Evolutionary conservation across 192 early-diverging fungal species (phyloP).

Genomic region (Chytriomyces hyalinus): DNA sequence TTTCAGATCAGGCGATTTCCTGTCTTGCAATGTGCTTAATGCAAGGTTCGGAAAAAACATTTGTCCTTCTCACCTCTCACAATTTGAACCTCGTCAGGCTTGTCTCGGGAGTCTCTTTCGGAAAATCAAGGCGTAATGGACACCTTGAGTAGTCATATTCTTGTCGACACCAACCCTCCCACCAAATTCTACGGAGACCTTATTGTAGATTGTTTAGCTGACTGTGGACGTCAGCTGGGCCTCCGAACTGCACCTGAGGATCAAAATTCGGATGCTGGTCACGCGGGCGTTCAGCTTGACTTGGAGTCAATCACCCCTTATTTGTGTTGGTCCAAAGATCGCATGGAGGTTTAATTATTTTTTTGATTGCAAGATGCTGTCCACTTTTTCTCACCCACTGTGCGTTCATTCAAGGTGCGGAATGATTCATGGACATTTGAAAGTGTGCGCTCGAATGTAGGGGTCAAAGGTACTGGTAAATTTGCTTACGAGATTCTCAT

Average conservation of each 20-base stretch:
- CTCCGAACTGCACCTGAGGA: not conserved
- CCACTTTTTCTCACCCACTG: not conserved
- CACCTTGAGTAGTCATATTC: constrained; percentile 5
- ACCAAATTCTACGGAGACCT: constrained; percentile 22
- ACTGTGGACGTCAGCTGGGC: not conserved
- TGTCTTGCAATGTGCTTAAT: constrained; percentile 18
- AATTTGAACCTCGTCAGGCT: not conserved
- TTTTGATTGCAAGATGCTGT: not conserved
- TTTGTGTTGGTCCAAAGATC: constrained; percentile 32
- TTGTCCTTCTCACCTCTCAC: not conserved
- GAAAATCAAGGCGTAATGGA: not conserved
- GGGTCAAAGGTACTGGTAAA: constrained; percentile 60
- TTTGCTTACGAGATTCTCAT: constrained; percentile 78
- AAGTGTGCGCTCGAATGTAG: constrained; percentile 63
- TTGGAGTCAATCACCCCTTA: constrained; percentile 27
- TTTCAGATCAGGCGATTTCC: constrained; percentile 37
- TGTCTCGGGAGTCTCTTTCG: not conserved
- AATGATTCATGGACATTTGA: constrained; percentile 84
- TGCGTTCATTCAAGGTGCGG: constrained; percentile 51
- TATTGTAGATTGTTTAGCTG: constrained; percentile 24
- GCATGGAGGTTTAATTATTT: constrained; percentile 28
- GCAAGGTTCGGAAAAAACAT: not conserved
- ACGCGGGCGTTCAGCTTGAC: not conserved
- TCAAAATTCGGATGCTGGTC: not conserved
- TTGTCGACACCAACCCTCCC: not conserved